phyloP scores from a whole-genome alignment of 1,284 basidiomycete species.

The Paramarasmius palmivorus region DNA sequence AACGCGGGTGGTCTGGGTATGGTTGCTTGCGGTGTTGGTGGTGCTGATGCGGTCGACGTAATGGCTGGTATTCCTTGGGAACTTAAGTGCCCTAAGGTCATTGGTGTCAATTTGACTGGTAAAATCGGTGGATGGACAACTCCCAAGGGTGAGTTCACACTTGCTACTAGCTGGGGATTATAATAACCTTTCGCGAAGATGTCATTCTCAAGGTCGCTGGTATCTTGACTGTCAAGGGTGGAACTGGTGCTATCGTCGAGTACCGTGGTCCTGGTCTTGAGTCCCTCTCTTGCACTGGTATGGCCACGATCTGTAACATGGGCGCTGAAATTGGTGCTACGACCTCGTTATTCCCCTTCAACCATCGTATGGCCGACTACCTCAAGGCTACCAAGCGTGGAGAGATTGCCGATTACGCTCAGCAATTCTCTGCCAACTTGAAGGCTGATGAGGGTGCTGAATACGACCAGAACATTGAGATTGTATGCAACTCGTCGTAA shows the following conservation, averaged over 20 bases:
- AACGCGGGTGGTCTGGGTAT: slow-evolving; percentile 99
- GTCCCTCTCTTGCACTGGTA: slow-evolving; percentile 96
- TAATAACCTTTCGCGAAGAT: slow-evolving; percentile 46
- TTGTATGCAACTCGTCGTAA: slow-evolving; percentile 53
- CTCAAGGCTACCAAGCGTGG: slow-evolving; percentile 91
- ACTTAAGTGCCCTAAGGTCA: slow-evolving; percentile 98
- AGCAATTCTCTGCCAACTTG: slow-evolving; percentile 91
- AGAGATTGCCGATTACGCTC: slow-evolving; percentile 89
- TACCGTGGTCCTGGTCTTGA: slow-evolving; percentile 94
- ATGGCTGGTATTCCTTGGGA: slow-evolving; percentile 99
- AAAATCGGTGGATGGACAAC: slow-evolving; percentile 97
- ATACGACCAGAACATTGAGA: slow-evolving; percentile 94
- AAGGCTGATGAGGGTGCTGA: slow-evolving; percentile 87
- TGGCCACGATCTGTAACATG: slow-evolving; percentile 99
- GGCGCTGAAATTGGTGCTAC: slow-evolving; percentile 99
- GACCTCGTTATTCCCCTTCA: slow-evolving; percentile 99
- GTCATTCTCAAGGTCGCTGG: slow-evolving; percentile 98
- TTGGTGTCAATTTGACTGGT: slow-evolving; percentile 96
- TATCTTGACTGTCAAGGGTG: slow-evolving; percentile 97
- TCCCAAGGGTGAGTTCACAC: slow-evolving; percentile 75
- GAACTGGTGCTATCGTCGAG: slow-evolving; percentile 96
- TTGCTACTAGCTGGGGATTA: neutral
- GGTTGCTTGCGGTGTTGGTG: slow-evolving; percentile 99
- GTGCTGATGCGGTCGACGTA: slow-evolving; percentile 98
- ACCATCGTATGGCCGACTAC: slow-evolving; percentile 92